Evolutionary conservation across 2,329 filamentous ascomycete genomes (phyloP).

Genomic region (Cercospora berteroae): DNA sequence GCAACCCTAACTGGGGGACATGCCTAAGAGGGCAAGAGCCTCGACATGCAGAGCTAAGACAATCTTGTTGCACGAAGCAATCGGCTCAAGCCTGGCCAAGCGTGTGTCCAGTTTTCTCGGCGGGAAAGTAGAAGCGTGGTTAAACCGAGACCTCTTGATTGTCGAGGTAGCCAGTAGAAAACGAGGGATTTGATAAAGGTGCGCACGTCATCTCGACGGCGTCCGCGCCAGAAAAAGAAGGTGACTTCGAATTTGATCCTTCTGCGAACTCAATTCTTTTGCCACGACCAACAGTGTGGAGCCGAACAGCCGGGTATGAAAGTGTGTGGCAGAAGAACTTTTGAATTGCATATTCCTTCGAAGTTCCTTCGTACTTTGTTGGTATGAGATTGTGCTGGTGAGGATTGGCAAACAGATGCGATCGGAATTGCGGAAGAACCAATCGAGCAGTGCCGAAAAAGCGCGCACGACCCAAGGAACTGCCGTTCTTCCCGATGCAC

Average conservation of each 20-base stretch:
- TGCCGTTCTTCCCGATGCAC: background rate
- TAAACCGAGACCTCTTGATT: background rate
- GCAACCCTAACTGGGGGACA: background rate
- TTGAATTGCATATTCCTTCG: background rate
- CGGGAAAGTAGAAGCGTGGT: background rate
- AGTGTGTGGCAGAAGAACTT: background rate
- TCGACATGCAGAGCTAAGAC: background rate
- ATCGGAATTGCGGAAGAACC: background rate
- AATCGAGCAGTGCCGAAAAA: background rate
- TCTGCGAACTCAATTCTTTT: constrained; percentile 27
- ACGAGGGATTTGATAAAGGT: background rate
- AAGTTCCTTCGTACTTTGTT: background rate
- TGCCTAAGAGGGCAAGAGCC: background rate
- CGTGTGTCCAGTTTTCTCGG: background rate
- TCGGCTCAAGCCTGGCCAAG: constrained; percentile 3
- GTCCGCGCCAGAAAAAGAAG: background rate
- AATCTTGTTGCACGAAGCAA: constrained; percentile 5
- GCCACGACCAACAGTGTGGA: constrained; percentile 23
- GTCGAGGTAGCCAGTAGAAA: background rate
- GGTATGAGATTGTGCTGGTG: background rate
- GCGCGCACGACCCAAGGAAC: background rate
- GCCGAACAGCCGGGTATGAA: background rate
- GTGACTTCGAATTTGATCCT: constrained; percentile 1
- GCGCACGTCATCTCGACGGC: background rate
- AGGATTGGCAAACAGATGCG: background rate